These are phyloP conservation scores for Chrysoporthe deuterocubensis DNA, from an alignment of 2,329 filamentous ascomycete genomes.

Conservation along the genomic window DNA sequence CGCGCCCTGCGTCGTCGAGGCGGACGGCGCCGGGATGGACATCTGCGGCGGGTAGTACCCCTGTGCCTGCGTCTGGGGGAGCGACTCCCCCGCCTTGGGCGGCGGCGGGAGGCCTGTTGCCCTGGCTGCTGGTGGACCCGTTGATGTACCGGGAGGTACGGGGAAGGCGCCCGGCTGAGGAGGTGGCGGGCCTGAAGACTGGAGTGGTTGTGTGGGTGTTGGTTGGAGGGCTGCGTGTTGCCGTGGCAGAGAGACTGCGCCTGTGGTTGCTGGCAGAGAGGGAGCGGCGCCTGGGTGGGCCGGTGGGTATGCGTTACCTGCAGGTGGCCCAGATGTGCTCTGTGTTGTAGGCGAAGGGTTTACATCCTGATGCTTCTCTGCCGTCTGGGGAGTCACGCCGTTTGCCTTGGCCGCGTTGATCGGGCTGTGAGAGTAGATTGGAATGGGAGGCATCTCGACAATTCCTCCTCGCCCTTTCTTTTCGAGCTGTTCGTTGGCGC, in stretches of 20 bases:
- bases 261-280: slow-evolving; percentile 49
- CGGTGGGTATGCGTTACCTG: slow-evolving; percentile 40
- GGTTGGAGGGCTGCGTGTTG: slow-evolving; percentile 44
- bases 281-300: slow-evolving; percentile 54
- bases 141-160: slow-evolving; percentile 39
- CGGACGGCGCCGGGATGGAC: slow-evolving; percentile 52
- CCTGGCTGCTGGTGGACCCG: slow-evolving; percentile 27
- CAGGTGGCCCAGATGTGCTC: slow-evolving; percentile 28
- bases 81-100: slow-evolving; percentile 53
- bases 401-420: slow-evolving; percentile 61
- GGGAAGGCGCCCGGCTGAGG: slow-evolving; percentile 64
- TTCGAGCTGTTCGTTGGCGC: neutral
- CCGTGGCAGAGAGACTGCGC: slow-evolving; percentile 38
- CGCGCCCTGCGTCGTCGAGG: slow-evolving; percentile 42
- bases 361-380: slow-evolving; percentile 27
- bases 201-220: slow-evolving; percentile 46
- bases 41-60: slow-evolving; percentile 52
- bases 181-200: slow-evolving; percentile 49
- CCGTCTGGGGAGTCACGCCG: slow-evolving; percentile 53
- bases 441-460: slow-evolving; percentile 63
- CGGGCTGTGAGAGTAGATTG: slow-evolving; percentile 62
- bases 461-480: neutral
- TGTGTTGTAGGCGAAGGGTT: slow-evolving; percentile 37
- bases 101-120: slow-evolving; percentile 49
- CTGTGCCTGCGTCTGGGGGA: slow-evolving; percentile 39